Evolutionary conservation across 2,329 filamentous ascomycete species (phyloP), one percentile per base, ranked within the genome.

Genomic region (Sporothrix protearum): DNA sequence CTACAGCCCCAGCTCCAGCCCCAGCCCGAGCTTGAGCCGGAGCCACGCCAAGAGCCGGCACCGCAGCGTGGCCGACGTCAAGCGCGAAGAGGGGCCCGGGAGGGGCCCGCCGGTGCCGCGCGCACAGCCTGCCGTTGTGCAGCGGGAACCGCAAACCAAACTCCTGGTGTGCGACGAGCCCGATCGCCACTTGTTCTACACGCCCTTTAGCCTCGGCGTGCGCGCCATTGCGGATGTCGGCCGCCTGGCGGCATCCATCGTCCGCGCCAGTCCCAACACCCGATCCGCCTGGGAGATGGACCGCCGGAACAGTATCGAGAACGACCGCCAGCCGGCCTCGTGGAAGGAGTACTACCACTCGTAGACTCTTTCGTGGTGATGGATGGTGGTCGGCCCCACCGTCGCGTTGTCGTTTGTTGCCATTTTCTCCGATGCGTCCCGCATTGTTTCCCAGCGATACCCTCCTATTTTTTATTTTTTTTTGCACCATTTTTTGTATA

Each of bases 121-220:
- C 10, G 42, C 42, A 19, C 14, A 2, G 42, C 42, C 42, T 0
- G 42, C 42, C 42, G 14, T 47, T 47, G 10, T 47, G 14, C 3
- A n/a, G n/a, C n/a, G n/a, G n/a, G 1, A 47, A 4, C 42, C 42
- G 4, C 42, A 47, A 14, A 53, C n/a, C 74, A 42, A 74, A 66
- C 61, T 76, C 75, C 6, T 16, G 4, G 53, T 72, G 6, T 88
- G 86, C 75, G 77, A 81, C 2, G 76, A 77, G 2, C 83, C 83
- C 1, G 78, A 83, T 16, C 79, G 83, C 14, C 84, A 86, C 72
- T 78, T 89, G 2, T 88, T 87, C 76, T 85, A 83, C 77, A 85
- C 85, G 66, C 79, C 81, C 0, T 87, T 86, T 55, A 84, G 80
- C 0, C 77, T 88, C 3, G 80, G 79, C 16, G 73, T 74, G 51